phyloP scores from a whole-genome alignment of 2,329 filamentous ascomycete species.

The Penicillium polonicum region DNA sequence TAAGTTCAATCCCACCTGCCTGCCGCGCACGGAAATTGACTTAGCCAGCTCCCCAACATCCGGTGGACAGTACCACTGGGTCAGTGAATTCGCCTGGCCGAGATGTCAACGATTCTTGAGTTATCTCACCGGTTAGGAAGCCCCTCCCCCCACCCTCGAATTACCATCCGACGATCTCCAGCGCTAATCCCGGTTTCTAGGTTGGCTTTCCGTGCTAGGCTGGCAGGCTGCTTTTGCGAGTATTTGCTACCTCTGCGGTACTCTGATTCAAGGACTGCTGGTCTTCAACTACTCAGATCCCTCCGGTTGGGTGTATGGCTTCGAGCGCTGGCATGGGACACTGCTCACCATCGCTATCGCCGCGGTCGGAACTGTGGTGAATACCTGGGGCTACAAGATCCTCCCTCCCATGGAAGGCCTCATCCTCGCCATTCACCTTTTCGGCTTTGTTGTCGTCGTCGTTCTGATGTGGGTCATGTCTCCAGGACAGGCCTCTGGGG shows the following conservation, averaged over 20 bases:
- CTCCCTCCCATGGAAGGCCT: conserved; percentile 54
- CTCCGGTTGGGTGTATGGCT: conserved; percentile 21
- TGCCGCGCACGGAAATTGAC: neutral
- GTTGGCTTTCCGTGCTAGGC: conserved; percentile 40
- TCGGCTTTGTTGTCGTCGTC: conserved; percentile 47
- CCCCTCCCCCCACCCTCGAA: no score
- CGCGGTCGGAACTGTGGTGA: conserved; percentile 50
- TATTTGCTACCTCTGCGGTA: conserved; percentile 35
- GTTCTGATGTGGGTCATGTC: conserved; percentile 36
- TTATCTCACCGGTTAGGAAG: conserved; percentile 34
- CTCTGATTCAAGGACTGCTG: conserved; percentile 37
- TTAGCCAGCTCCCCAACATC: conserved; percentile 37
- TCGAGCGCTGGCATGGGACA: conserved; percentile 41
- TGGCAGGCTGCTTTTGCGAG: conserved; percentile 40
- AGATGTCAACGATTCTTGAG: conserved; percentile 36
- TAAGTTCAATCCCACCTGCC: conserved; percentile 13
- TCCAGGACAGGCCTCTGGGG: conserved; percentile 22
- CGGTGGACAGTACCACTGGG: conserved; percentile 45
- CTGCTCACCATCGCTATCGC: conserved; percentile 52
- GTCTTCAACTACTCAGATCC: conserved; percentile 33
- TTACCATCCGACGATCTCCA: neutral
- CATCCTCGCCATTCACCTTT: conserved; percentile 51
- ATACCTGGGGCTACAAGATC: conserved; percentile 47
- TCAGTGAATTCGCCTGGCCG: conserved; percentile 39
- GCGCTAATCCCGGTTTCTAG: conserved; percentile 10